These are phyloP conservation scores for Trichosporon inkin DNA, from an alignment of 1,284 basidiomycete genomes.

Conservation along the genomic window DNA sequence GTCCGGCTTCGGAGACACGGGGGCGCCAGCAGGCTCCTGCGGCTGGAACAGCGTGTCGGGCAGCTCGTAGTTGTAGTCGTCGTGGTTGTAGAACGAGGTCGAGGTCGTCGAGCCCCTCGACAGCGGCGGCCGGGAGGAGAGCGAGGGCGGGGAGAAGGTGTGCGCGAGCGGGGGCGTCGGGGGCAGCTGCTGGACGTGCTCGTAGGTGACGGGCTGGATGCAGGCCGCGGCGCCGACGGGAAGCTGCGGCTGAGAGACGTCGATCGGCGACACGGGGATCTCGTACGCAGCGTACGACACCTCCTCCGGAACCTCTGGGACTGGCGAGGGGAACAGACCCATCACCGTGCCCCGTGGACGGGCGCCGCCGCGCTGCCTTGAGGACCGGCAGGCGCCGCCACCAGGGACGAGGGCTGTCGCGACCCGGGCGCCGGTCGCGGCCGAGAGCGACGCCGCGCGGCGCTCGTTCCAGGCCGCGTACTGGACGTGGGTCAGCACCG, in stretches of 20 bases:
- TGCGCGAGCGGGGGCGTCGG: background rate
- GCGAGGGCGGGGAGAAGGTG: background rate
- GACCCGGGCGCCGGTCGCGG: constrained; percentile 1
- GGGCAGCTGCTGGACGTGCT: background rate
- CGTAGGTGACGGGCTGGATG: constrained; percentile 5
- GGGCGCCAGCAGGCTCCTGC: background rate
- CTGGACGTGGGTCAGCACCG: background rate
- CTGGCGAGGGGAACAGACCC: constrained; percentile 2
- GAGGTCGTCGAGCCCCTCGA: background rate
- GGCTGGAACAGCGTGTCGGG: background rate
- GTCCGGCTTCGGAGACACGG: background rate
- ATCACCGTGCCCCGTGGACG: background rate
- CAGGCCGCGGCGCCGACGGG: constrained; percentile 1
- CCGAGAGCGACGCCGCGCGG: background rate
- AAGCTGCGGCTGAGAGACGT: background rate
- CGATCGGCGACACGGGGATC: background rate
- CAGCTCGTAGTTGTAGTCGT: constrained; percentile 5
- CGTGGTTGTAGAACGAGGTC: constrained; percentile 6
- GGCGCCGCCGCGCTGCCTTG: background rate
- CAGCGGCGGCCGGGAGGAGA: background rate
- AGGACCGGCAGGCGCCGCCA: constrained; percentile 1
- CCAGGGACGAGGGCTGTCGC: background rate
- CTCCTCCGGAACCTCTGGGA: background rate
- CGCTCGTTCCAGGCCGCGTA: constrained; percentile 3
- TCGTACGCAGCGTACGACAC: background rate